Conservation (phyloP, 2,329 filamentous ascomycete species). For the Onygena corvina region DNA sequence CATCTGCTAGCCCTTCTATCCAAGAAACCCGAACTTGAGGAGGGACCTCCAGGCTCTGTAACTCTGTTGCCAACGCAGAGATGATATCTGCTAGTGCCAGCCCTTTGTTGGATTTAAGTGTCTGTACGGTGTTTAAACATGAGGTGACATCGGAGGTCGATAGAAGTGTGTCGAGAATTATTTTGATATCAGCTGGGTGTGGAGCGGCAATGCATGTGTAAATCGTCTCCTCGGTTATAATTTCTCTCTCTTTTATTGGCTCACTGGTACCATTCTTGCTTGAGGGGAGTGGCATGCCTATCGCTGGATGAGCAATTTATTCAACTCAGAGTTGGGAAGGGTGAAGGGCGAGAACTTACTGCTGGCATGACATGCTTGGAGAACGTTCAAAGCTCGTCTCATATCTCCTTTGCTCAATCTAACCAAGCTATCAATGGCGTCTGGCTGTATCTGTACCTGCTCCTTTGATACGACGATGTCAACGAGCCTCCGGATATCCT, state of each 20-base stretch:
- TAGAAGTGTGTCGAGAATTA: conserved; percentile 73
- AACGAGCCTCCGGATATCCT: conserved; percentile 71
- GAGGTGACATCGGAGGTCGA: conserved; percentile 77
- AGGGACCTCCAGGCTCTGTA: conserved; percentile 70
- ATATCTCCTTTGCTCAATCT: conserved; percentile 89
- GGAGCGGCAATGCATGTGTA: conserved; percentile 97
- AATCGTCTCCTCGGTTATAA: conserved; percentile 82
- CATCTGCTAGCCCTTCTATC: conserved; percentile 80
- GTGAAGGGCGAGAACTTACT: conserved; percentile 42
- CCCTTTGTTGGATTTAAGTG: conserved; percentile 72
- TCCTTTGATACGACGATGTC: conserved; percentile 86
- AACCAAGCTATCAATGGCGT: conserved; percentile 73
- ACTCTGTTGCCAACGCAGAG: conserved; percentile 69
- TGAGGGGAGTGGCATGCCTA: conserved; percentile 55
- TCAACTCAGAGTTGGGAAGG: neutral
- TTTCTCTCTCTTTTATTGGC: conserved; percentile 54
- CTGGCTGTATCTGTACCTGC: conserved; percentile 65
- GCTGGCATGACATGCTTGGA: conserved; percentile 92
- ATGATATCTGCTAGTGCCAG: conserved; percentile 89
- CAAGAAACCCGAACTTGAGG: conserved; percentile 79
- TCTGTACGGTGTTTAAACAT: conserved; percentile 76
- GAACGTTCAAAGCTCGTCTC: conserved; percentile 83
- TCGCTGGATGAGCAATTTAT: conserved; percentile 12
- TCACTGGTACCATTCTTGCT: conserved; percentile 48
- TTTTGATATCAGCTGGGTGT: conserved; percentile 73